Evolutionary conservation across 1,284 basidiomycete species (phyloP), one percentile per base, ranked within the genome.

Genomic region (Apiotrichum mycotoxinovorans): DNA sequence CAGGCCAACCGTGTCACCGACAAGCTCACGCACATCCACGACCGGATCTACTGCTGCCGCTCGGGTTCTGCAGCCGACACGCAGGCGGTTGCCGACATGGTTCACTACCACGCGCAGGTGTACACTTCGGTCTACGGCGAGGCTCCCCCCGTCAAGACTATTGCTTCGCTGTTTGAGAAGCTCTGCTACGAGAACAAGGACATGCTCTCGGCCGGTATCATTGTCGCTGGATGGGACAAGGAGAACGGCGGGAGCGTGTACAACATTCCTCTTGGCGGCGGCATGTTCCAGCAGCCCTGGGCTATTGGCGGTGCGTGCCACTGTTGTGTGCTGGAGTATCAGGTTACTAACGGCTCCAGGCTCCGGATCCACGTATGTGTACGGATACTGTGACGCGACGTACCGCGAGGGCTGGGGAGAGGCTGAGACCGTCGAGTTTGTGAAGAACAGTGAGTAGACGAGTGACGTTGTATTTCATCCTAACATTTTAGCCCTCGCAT

Each of bases 381-480:
- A 98, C 72, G 96, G 95, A 48, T 98, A 96, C 79, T 98, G 96
- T 73, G 96, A 99, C 76, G 91, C 96, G 30, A 98, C 92, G n/a
- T 99, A 90, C 78, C 80, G 85, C 73, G 91, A 95, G 37, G 91
- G 89, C n/a, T 95, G 91, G 94, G 85, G 84, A 4, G 84, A 84
- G 66, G 90, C 93, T 43, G 84, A 98, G 79, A 98, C 94, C 0
- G 78, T 99, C 58, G 82, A 94, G 45, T 98, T 98, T 74, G 95
- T 98, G 56, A 89, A 87, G 80, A 96, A 98, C 79, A 92, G 92
- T 95, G 71, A 62, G 91, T 84, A 7, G 17, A 22, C 14, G 14
- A 2, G 3, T 34, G 40, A n/a, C 9, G 25, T 22, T 4, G 5
- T n/a, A 40, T 37, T 7, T 20, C n/a, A 26, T 20, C 26, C 35